Evolutionary conservation across 2,329 filamentous ascomycete genomes (phyloP).

Genomic region (Aspergillus cejpii): DNA sequence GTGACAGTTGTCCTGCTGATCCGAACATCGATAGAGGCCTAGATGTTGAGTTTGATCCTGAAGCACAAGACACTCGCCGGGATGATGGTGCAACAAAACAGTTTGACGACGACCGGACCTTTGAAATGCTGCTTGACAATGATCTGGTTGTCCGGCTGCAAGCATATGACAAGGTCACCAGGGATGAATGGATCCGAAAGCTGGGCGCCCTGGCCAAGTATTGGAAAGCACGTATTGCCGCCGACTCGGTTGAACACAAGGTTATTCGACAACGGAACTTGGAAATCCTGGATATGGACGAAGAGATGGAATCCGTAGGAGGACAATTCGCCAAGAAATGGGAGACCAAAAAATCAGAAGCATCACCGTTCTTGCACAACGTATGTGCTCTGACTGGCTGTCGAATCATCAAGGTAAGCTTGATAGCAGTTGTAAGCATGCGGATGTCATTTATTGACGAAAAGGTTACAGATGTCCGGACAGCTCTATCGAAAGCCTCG

Average conservation of each 20-base stretch:
- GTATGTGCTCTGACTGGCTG: constrained; percentile 60
- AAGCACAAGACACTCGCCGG: constrained; percentile 40
- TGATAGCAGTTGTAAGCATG: background rate
- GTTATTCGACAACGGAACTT: constrained; percentile 53
- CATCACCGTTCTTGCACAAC: constrained; percentile 60
- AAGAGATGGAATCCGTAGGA: constrained; percentile 58
- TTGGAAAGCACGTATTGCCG: constrained; percentile 53
- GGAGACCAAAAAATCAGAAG: constrained; percentile 59
- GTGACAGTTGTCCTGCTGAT: constrained; percentile 49
- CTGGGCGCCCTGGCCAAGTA: constrained; percentile 53
- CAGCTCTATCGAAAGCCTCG: constrained; percentile 58
- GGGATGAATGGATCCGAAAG: constrained; percentile 57
- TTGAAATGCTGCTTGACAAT: constrained; percentile 58
- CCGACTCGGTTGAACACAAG: constrained; percentile 54
- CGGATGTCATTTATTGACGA: constrained; percentile 3
- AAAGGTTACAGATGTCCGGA: constrained; percentile 47
- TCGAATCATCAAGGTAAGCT: constrained; percentile 49
- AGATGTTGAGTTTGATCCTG: constrained; percentile 51
- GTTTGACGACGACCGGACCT: constrained; percentile 52
- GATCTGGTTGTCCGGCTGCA: constrained; percentile 56
- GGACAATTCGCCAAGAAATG: constrained; percentile 62
- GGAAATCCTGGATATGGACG: constrained; percentile 55
- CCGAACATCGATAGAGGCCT: constrained; percentile 47
- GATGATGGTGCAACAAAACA: constrained; percentile 51
- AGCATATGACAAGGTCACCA: constrained; percentile 51